phyloP scores from a whole-genome alignment of 139 green algal species.

The Desmodesmus armatus region DNA sequence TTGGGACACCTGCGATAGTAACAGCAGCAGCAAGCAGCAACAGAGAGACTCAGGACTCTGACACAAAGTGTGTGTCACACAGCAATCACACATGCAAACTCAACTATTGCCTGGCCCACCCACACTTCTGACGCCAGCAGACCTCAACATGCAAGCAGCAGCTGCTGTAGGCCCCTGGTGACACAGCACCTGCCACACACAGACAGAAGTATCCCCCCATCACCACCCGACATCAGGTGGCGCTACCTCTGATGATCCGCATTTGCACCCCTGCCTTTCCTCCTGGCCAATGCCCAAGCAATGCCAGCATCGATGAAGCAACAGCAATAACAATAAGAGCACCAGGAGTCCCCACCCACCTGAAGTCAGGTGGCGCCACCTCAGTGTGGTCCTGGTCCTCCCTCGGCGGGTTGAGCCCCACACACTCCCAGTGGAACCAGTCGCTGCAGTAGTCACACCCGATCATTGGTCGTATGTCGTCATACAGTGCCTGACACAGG shows the following conservation, averaged over 20 bases:
- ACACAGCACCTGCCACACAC: background rate
- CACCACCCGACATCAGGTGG: background rate
- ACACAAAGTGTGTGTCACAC: background rate
- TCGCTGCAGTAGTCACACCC: constrained; percentile 77
- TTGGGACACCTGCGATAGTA: constrained; percentile 42
- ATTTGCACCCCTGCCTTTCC: too few species aligned
- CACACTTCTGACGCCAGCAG: background rate
- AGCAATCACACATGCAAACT: too few species aligned
- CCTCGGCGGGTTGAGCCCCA: constrained; percentile 51
- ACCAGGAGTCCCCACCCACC: background rate
- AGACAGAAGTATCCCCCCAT: too few species aligned
- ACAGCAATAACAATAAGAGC: background rate
- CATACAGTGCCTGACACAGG: constrained; percentile 74
- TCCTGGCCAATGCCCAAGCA: too few species aligned
- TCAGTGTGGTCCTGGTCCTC: constrained; percentile 20
- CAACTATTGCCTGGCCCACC: background rate
- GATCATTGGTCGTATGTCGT: constrained; percentile 74
- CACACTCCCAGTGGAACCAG: constrained; percentile 81
- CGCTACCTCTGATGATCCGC: background rate
- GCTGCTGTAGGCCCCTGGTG: background rate
- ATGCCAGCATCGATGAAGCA: background rate
- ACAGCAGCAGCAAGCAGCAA: background rate
- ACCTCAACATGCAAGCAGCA: background rate
- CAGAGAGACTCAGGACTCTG: background rate
- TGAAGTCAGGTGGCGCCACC: constrained; percentile 24